phyloP scores from a whole-genome alignment of 148 eudicot species.

The Persicaria maculosa region DNA sequence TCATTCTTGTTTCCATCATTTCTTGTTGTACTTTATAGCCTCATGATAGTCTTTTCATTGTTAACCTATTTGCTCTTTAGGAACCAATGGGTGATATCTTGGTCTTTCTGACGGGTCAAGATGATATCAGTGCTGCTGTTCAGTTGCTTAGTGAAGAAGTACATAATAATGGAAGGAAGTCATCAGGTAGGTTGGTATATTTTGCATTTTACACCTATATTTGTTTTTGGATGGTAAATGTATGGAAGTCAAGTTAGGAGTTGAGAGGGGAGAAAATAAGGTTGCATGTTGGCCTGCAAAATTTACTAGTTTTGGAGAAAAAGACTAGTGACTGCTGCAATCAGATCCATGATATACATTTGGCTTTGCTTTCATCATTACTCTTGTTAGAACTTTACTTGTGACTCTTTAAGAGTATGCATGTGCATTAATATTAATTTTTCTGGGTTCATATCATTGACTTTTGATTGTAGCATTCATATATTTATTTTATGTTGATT shows the following conservation, averaged over 20 bases:
- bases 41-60: neutral
- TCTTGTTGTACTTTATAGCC: neutral
- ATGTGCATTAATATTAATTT: no score
- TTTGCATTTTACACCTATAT: neutral
- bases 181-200: conserved; percentile 42
- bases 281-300: neutral
- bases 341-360: neutral
- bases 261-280: neutral
- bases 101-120: conserved; percentile 95
- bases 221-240: neutral
- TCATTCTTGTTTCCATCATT: neutral
- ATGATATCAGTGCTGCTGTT: conserved; percentile 90
- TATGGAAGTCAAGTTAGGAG: neutral
- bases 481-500: neutral
- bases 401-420: neutral
- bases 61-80: conserved; percentile 25
- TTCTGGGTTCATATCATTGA: neutral
- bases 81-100: conserved; percentile 84
- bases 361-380: neutral
- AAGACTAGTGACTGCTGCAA: neutral
- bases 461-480: neutral
- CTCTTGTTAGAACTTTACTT: neutral
- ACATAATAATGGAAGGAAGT: conserved; percentile 34
- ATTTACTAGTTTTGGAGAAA: neutral
- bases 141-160: conserved; percentile 83